A percentile compares a stretch with the other conserved stretches of the same genome.
Evolutionary conservation across 1,284 basidiomycete genomes (phyloP).

Genomic region (Naganishia sp.): DNA sequence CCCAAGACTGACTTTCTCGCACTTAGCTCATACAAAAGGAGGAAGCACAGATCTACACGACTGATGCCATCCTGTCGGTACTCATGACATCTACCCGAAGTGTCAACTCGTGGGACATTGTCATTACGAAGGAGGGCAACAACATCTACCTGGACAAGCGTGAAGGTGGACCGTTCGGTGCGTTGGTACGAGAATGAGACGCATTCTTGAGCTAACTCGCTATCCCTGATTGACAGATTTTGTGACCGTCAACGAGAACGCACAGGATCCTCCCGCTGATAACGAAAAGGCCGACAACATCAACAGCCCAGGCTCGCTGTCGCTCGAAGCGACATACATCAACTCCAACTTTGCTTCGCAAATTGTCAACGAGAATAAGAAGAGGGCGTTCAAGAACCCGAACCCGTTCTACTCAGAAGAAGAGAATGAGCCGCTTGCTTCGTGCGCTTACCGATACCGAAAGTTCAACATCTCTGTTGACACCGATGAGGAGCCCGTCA

Average conservation of each 20-base stretch:
- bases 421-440: conserved; percentile 93
- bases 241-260: conserved; percentile 98
- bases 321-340: conserved; percentile 97
- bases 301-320: conserved; percentile 91
- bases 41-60: conserved; percentile 84
- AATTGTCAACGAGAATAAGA: conserved; percentile 71
- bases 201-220: too few species aligned
- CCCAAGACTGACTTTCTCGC: conserved; percentile 11
- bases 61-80: conserved; percentile 92
- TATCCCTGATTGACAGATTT: conserved; percentile 60
- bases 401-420: conserved; percentile 92
- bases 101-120: conserved; percentile 98
- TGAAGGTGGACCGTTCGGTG: conserved; percentile 87
- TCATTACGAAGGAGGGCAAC: conserved; percentile 89
- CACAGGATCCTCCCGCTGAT: conserved; percentile 90
- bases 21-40: conserved; percentile 72
- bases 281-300: conserved; percentile 67
- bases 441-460: conserved; percentile 94
- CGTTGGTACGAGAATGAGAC: conserved; percentile 11
- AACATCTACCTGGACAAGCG: conserved; percentile 97
- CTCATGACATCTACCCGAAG: conserved; percentile 95
- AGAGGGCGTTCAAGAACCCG: conserved; percentile 66
- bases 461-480: conserved; percentile 89
- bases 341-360: conserved; percentile 99
- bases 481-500: conserved; percentile 80